Conservation (phyloP, 345 rosid genomes). For the Eutrema yunnanense region DNA sequence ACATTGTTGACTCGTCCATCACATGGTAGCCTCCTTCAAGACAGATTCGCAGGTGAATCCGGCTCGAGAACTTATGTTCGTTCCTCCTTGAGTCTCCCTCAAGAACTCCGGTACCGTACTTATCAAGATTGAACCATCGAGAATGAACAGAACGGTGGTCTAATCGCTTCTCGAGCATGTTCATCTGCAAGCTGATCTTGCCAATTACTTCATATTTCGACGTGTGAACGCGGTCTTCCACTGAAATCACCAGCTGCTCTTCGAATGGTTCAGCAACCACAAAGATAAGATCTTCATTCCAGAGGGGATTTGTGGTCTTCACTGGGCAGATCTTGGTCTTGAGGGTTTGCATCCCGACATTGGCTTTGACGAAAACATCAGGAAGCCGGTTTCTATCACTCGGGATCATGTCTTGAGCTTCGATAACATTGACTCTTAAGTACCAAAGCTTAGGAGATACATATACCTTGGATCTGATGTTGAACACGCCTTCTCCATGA, state of each 20-base stretch:
- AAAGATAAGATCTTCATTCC: conserved; percentile 88
- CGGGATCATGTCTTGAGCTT: conserved; percentile 79
- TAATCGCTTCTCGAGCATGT: conserved; percentile 61
- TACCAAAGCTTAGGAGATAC: conserved; percentile 90
- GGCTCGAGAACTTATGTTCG: conserved; percentile 69
- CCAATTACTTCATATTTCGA: conserved; percentile 69
- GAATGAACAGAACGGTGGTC: conserved; percentile 84
- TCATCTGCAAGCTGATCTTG: conserved; percentile 49
- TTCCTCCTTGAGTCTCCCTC: conserved; percentile 71
- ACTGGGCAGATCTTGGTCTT: conserved; percentile 48
- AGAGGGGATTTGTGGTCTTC: conserved; percentile 48
- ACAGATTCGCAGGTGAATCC: conserved; percentile 74
- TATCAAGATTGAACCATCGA: conserved; percentile 85
- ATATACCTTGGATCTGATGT: conserved; percentile 68
- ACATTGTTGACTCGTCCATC: conserved; percentile 82
- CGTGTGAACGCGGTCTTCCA: conserved; percentile 63
- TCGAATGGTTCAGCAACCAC: conserved; percentile 96
- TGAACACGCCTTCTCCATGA: conserved; percentile 58
- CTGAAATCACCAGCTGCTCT: conserved; percentile 59
- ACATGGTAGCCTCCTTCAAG: conserved; percentile 97
- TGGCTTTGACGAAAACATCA: conserved; percentile 64
- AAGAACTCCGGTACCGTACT: conserved; percentile 58
- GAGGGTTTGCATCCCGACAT: conserved; percentile 72
- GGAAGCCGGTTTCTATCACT: conserved; percentile 61
- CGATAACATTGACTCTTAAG: conserved; percentile 72